These are phyloP conservation scores for Colletotrichum tabaci DNA, from an alignment of 2,329 filamentous ascomycete genomes.

Conservation along the genomic window DNA sequence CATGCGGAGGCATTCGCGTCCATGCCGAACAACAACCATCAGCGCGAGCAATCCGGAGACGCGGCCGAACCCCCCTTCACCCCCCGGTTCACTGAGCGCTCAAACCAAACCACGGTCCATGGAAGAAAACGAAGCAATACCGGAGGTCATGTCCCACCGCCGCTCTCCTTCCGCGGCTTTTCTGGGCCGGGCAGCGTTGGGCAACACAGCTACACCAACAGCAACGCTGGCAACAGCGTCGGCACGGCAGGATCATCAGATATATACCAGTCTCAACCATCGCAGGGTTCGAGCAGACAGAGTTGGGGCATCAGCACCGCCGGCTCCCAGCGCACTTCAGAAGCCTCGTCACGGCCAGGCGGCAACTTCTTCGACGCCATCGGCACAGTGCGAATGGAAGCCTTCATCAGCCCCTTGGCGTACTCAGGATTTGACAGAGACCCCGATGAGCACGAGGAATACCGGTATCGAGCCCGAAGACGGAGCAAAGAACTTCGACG, in stretches of 20 bases:
- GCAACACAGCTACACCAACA: constrained; percentile 65
- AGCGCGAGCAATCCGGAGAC: constrained; percentile 68
- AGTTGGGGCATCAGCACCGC: constrained; percentile 62
- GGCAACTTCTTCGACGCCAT: constrained; percentile 87
- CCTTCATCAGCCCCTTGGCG: constrained; percentile 83
- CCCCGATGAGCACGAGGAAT: constrained; percentile 66
- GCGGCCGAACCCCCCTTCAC: constrained; percentile 81
- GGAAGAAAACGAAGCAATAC: constrained; percentile 92
- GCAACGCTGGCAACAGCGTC: constrained; percentile 70
- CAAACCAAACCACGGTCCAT: constrained; percentile 68
- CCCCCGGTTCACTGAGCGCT: constrained; percentile 76
- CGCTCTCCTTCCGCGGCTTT: constrained; percentile 84
- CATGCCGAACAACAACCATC: constrained; percentile 55
- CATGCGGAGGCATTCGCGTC: constrained; percentile 57
- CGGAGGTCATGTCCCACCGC: constrained; percentile 79
- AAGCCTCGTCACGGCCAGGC: constrained; percentile 64
- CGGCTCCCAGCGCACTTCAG: constrained; percentile 67
- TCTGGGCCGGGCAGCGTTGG: constrained; percentile 68
- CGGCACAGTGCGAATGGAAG: constrained; percentile 96
- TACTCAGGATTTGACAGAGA: constrained; percentile 63
- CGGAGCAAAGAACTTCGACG: constrained; percentile 70
- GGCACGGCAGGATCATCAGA: constrained; percentile 74
- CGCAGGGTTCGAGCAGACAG: constrained; percentile 58
- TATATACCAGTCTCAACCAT: constrained; percentile 69
- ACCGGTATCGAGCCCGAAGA: constrained; percentile 62